These are phyloP conservation scores for Pleurotus giganteus DNA, from an alignment of 768 basidiomycete species.

Conservation along the genomic window DNA sequence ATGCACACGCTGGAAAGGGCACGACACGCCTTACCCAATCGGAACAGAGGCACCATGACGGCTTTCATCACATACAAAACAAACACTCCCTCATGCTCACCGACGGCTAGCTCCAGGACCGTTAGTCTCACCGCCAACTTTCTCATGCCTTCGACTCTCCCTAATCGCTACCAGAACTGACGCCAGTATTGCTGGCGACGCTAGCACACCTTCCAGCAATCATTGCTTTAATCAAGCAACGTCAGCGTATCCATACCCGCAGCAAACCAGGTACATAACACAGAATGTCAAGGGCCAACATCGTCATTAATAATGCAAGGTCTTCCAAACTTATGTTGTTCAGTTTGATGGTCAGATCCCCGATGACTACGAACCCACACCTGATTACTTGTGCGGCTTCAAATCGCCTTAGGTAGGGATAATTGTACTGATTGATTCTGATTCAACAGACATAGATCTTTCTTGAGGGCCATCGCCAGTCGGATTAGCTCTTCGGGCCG, in stretches of 20 bases:
- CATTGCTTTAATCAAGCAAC: not conserved
- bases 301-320: no score
- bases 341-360: not conserved
- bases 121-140: not conserved
- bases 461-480: no score
- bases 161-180: not conserved
- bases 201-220: not conserved
- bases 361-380: no score
- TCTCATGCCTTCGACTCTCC: not conserved
- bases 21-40: constrained; percentile 1
- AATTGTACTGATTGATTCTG: no score
- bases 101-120: no score
- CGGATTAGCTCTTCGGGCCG: no score
- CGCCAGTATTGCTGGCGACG: not conserved
- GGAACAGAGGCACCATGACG: constrained; percentile 3
- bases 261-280: not conserved
- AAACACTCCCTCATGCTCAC: no score
- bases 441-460: no score
- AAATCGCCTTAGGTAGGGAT: no score
- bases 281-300: no score
- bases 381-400: no score
- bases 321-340: not conserved
- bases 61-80: no score
- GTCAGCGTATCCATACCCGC: not conserved
- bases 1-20: constrained; percentile 8